These are phyloP conservation scores for Scytalidium sp. DNA, from an alignment of 2,329 filamentous ascomycete species.

Conservation along the genomic window DNA sequence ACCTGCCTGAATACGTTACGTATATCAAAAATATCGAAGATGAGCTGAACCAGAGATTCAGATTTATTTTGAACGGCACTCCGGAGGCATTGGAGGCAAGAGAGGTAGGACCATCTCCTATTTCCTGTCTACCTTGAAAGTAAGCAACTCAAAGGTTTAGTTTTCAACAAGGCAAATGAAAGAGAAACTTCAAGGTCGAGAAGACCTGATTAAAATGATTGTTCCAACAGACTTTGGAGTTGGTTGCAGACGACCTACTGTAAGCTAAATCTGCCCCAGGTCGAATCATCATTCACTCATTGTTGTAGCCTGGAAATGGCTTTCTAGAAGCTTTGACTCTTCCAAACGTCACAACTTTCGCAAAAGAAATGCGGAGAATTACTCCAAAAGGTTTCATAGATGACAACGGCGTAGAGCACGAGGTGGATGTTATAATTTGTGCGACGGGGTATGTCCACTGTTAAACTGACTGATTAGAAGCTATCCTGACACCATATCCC, in stretches of 20 bases:
- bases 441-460: constrained; percentile 20
- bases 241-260: constrained; percentile 76
- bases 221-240: constrained; percentile 82
- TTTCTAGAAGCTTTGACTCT: constrained; percentile 38
- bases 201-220: constrained; percentile 11
- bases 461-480: neutral
- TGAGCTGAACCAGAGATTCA: constrained; percentile 12
- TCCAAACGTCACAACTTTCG: constrained; percentile 26
- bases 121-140: too few relatives aligned
- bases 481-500: neutral
- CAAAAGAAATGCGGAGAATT: constrained; percentile 21
- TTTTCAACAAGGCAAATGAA: constrained; percentile 34
- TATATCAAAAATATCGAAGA: constrained; percentile 14
- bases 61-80: constrained; percentile 14
- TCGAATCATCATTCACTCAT: too few relatives aligned
- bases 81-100: constrained; percentile 9
- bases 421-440: constrained; percentile 29
- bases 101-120: constrained; percentile 10
- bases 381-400: constrained; percentile 30
- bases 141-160: neutral
- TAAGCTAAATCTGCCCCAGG: too few relatives aligned
- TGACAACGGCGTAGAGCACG: constrained; percentile 19
- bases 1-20: constrained; percentile 25
- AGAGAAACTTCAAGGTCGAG: constrained; percentile 15
- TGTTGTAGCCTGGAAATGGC: constrained; percentile 30